Conservation (phyloP, 2,329 filamentous ascomycete species). For the Microthyrium microscopicum region DNA sequence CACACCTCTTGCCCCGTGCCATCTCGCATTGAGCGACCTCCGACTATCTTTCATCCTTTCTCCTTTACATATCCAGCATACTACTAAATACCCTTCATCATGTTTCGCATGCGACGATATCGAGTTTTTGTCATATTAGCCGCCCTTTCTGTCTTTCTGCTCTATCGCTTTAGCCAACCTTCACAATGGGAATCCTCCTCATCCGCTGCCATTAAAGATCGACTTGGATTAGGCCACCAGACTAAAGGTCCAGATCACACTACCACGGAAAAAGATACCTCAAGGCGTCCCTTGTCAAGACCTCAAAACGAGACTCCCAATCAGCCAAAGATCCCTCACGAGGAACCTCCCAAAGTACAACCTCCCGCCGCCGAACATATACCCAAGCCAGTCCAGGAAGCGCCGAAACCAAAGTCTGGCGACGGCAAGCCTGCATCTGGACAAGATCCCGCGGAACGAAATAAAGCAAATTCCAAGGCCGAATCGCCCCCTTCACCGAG, state of each 20-base stretch:
- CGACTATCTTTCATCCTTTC: too few relatives aligned
- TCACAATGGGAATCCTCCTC: constrained; percentile 3
- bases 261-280: background rate
- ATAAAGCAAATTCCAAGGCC: background rate
- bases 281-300: too few relatives aligned
- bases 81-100: too few relatives aligned
- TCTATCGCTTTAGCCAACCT: constrained; percentile 31
- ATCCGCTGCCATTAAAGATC: constrained; percentile 4
- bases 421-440: background rate
- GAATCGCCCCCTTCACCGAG: background rate
- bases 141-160: constrained; percentile 35
- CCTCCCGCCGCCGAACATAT: constrained; percentile 4
- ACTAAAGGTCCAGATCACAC: background rate
- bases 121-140: constrained; percentile 42
- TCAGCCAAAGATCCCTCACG: too few relatives aligned
- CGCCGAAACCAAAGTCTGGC: background rate
- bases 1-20: too few relatives aligned
- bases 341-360: background rate
- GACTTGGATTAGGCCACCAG: constrained; percentile 1
- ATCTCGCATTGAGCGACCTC: too few relatives aligned
- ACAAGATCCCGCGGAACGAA: background rate
- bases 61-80: too few relatives aligned
- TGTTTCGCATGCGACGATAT: constrained; percentile 45
- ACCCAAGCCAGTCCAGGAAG: constrained; percentile 6
- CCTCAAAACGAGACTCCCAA: too few relatives aligned